Evolutionary conservation across 1,284 basidiomycete genomes (phyloP).

Genomic region (Apiotrichum porosum): DNA sequence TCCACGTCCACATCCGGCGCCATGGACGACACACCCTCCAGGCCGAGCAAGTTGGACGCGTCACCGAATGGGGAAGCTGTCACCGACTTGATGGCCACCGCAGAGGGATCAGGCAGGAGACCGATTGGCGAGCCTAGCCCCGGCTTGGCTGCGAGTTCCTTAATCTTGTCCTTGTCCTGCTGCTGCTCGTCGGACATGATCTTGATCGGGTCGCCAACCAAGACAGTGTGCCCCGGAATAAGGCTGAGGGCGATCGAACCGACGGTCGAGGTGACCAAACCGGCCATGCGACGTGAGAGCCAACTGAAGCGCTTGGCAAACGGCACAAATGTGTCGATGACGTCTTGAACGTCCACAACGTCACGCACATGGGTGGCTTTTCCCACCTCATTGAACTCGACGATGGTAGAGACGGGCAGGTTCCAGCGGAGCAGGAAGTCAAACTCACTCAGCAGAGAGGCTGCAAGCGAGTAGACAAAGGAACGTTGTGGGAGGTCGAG

Average conservation of each 20-base stretch:
- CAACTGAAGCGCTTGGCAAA: constrained; percentile 40
- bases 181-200: constrained; percentile 4
- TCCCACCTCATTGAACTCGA: constrained; percentile 48
- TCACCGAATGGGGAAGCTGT: too few relatives aligned
- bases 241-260: constrained; percentile 24
- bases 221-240: constrained; percentile 12
- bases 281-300: constrained; percentile 31
- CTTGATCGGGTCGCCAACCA: constrained; percentile 11
- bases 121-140: not conserved
- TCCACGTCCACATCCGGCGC: constrained; percentile 23
- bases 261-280: constrained; percentile 27
- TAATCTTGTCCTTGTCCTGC: constrained; percentile 1
- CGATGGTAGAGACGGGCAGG: constrained; percentile 39
- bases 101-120: too few relatives aligned
- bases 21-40: constrained; percentile 18
- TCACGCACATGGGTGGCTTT: constrained; percentile 45
- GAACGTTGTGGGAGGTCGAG: constrained; percentile 7
- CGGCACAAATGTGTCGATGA: constrained; percentile 44
- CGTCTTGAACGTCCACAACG: constrained; percentile 41
- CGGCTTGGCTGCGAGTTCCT: constrained; percentile 1
- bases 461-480: constrained; percentile 19
- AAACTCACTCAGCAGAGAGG: constrained; percentile 28
- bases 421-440: constrained; percentile 37
- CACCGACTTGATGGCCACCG: too few relatives aligned
- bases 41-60: constrained; percentile 16